Conservation (phyloP, 306 rosid species). For the Oemleria cerasiformis region DNA sequence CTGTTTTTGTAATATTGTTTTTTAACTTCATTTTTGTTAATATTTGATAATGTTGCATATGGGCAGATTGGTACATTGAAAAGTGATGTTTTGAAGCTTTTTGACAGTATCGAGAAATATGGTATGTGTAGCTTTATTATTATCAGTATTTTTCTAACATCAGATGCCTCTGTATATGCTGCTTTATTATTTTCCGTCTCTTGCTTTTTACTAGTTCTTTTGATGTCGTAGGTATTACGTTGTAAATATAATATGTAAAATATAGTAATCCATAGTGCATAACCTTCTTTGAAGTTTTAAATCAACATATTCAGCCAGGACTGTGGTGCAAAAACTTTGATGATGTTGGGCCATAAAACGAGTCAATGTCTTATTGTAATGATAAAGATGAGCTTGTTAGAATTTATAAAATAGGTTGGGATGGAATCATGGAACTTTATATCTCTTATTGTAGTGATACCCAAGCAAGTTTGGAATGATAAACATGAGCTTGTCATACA, state of each 20-base stretch:
- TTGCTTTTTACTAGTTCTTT: not conserved
- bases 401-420: too few relatives aligned
- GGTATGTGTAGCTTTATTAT: slow-evolving; percentile 48
- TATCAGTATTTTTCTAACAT: not conserved
- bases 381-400: too few relatives aligned
- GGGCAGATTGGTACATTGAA: slow-evolving; percentile 73
- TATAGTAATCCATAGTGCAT: not conserved
- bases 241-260: not conserved
- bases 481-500: not conserved
- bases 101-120: slow-evolving; percentile 90
- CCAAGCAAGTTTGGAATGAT: slow-evolving; percentile 6
- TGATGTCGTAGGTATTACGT: not conserved
- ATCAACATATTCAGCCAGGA: not conserved
- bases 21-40: not conserved
- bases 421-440: not conserved
- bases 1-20: slow-evolving; percentile 12
- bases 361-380: not conserved
- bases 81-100: slow-evolving; percentile 83
- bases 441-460: not conserved
- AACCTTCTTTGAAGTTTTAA: not conserved
- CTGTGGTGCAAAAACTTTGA: not conserved
- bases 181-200: slow-evolving; percentile 5
- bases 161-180: slow-evolving; percentile 5
- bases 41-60: slow-evolving; percentile 18
- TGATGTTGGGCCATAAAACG: not conserved